Conservation (phyloP, 2,329 filamentous ascomycete genomes). For the Fusarium mangiferae region DNA sequence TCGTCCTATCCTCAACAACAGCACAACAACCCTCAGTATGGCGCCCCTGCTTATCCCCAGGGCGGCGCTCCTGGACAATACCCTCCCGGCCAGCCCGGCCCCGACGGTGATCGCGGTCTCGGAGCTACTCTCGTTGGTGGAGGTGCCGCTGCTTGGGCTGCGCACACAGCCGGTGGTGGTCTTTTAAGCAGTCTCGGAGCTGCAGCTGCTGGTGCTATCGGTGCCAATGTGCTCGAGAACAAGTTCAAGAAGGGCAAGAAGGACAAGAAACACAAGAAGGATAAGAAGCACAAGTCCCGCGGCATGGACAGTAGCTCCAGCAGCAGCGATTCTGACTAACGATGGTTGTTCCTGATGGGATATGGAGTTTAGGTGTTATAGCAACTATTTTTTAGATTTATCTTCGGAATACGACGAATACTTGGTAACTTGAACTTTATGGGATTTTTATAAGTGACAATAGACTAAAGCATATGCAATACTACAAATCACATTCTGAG, state of each 20-base stretch:
- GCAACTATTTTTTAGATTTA: not conserved
- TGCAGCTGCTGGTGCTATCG: constrained; percentile 63
- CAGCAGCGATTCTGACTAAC: constrained; percentile 46
- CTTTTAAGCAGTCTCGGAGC: constrained; percentile 62
- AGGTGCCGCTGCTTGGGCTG: constrained; percentile 64
- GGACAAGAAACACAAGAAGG: constrained; percentile 47
- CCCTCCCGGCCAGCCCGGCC: constrained; percentile 43
- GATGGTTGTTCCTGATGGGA: not conserved
- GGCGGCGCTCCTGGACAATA: constrained; percentile 40
- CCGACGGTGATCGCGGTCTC: constrained; percentile 63
- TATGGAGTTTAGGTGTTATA: constrained; percentile 25
- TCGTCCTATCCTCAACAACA: constrained; percentile 39
- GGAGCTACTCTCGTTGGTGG: constrained; percentile 64
- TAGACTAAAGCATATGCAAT: not conserved
- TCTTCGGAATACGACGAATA: not conserved
- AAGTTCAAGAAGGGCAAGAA: constrained; percentile 50
- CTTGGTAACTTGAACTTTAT: not conserved
- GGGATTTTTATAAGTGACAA: not conserved
- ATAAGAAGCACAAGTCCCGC: constrained; percentile 41
- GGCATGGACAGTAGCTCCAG: constrained; percentile 36
- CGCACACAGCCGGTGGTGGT: constrained; percentile 64
- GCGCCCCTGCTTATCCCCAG: constrained; percentile 40
- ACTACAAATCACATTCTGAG: not conserved
- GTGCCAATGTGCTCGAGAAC: constrained; percentile 62
- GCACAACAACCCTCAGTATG: constrained; percentile 37